Conservation (phyloP, 2,329 filamentous ascomycete genomes). For the Sclerotinia borealis region DNA sequence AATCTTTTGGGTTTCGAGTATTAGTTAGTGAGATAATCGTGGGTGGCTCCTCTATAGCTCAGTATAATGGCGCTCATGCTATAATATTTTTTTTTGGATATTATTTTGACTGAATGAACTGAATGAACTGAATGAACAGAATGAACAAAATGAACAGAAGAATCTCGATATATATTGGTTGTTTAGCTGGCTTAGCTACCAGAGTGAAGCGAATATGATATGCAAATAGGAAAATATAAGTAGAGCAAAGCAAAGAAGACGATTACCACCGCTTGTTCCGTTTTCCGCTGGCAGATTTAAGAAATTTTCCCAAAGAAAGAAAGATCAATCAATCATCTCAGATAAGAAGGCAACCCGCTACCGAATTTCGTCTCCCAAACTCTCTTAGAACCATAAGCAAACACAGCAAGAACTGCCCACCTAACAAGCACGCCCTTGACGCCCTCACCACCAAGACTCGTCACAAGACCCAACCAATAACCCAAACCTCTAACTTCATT, state of each 20-base stretch:
- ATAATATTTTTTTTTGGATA: too few species aligned
- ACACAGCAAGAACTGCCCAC: slow-evolving; percentile 10
- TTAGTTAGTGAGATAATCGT: neutral
- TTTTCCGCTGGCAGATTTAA: neutral
- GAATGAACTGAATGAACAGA: too few species aligned
- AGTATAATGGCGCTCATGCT: too few species aligned
- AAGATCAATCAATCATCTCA: slow-evolving; percentile 3
- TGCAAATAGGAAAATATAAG: neutral
- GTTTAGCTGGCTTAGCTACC: too few species aligned
- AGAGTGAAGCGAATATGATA: neutral
- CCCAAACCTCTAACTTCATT: slow-evolving; percentile 43
- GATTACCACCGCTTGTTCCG: neutral
- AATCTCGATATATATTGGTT: too few species aligned
- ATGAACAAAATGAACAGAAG: too few species aligned
- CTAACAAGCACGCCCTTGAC: slow-evolving; percentile 21
- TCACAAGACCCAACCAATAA: slow-evolving; percentile 49
- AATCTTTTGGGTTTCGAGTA: neutral
- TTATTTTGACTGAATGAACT: too few species aligned
- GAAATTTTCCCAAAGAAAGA: neutral
- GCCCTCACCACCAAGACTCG: slow-evolving; percentile 46
- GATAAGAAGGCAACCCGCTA: slow-evolving; percentile 10
- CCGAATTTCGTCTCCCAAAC: neutral
- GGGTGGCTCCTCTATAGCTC: too few species aligned
- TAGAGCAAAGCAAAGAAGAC: neutral
- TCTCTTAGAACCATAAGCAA: slow-evolving; percentile 8